Conservation (phyloP, 73 alveolate genomes). For the Paramecium biaurelia region DNA sequence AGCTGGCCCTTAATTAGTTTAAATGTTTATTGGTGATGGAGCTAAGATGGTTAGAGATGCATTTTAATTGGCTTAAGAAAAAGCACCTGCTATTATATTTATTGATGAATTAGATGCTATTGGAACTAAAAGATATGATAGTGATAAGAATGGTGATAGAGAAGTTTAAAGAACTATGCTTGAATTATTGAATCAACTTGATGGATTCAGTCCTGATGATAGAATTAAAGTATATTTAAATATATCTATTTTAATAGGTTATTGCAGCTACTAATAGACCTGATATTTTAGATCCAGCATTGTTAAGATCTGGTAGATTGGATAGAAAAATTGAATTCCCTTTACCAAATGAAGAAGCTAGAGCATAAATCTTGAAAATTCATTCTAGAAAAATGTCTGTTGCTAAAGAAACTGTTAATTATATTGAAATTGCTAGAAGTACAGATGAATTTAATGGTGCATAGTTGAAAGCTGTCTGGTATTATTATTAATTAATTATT, state of each 20-base stretch:
- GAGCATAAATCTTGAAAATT: constrained; percentile 98
- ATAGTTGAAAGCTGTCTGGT: constrained; percentile 62
- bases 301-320: constrained; percentile 98
- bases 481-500: neutral
- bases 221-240: constrained; percentile 78
- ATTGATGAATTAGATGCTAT: constrained; percentile 99
- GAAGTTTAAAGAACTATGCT: constrained; percentile 99
- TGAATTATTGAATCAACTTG: constrained; percentile 98
- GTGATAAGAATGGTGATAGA: constrained; percentile 94
- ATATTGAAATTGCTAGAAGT: constrained; percentile 62
- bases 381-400: constrained; percentile 99
- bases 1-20: constrained; percentile 99
- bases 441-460: constrained; percentile 66
- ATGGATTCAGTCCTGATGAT: constrained; percentile 96
- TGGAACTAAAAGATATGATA: constrained; percentile 95
- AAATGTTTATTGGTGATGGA: constrained; percentile 99
- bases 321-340: constrained; percentile 99
- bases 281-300: constrained; percentile 99
- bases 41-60: constrained; percentile 99
- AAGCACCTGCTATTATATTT: constrained; percentile 97
- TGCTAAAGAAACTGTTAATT: constrained; percentile 79
- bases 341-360: constrained; percentile 99
- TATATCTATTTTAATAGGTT: neutral
- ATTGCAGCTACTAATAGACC: constrained; percentile 93
- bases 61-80: constrained; percentile 98